Evolutionary conservation across 805 yeast genomes (phyloP), one percentile per base, ranked within the genome.

Genomic region (Alloascoidea africana): DNA sequence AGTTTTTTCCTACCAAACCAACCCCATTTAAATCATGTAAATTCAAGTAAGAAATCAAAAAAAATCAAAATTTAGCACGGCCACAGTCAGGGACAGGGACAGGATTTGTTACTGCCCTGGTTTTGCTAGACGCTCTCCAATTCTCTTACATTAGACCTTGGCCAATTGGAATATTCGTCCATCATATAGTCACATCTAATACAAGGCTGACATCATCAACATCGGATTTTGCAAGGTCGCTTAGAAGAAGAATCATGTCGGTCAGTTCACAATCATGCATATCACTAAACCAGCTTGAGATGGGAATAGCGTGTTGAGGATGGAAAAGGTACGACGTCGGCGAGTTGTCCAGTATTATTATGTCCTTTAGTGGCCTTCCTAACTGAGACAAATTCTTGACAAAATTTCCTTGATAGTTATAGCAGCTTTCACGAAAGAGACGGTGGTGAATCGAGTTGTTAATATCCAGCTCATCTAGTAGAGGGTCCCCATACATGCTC

Each of bases 301-400:
- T 83, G 16, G 99, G 99, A 18, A 91, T 80, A 5, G 97, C 94
- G 61, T 91, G 96, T 56, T 85, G 94, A 15, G 98, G 99, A 54
- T 91, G 97, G 66, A 91, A 83, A 40, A 89, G 77, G 58, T 91
- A 91, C n/a, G 96, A 84, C 2, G 97, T 95, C 1, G 99, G 97
- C 2, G 97, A 87, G 58, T 91, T 91, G 62, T 91, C 99, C 45
- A 91, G 75, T 46, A 91, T 91, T 40, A 91, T 86, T 34, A 81
- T 64, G 46, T 86, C 94, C 40, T 70, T 61, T 43, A 91, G 63
- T 2, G 96, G 96, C 50, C 99, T 68, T 8, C 99, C 99, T 48
- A 91, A 74, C 56, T 85, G 96, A 4, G 94, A 77, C 46, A 91
- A 65, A 54, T 91, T 89, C 61, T 91, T 91, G 54, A 91, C 85